These are phyloP conservation scores for Glomus cerebriforme DNA, from an alignment of 192 early-diverging fungal species.

Conservation along the genomic window DNA sequence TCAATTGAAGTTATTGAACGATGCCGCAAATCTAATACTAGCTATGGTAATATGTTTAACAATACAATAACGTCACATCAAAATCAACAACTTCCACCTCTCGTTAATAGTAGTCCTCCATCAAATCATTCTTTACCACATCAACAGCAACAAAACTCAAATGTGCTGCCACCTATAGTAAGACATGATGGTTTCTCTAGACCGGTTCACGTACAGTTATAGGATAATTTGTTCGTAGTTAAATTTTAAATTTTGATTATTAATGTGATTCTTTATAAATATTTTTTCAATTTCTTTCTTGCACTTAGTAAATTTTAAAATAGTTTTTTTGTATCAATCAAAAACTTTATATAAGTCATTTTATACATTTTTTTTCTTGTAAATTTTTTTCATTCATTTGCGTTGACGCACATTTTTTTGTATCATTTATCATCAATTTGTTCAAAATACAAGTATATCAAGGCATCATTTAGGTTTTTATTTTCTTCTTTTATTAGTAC, in stretches of 20 bases:
- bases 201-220: not conserved
- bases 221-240: not conserved
- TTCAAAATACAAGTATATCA: not conserved
- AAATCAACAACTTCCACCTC: not conserved
- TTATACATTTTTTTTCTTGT: not conserved
- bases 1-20: constrained; percentile 30
- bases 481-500: not conserved
- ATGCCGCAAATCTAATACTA: constrained; percentile 10
- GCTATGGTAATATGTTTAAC: not conserved
- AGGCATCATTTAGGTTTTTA: not conserved
- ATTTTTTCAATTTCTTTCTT: not conserved
- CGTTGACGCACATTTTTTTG: not conserved
- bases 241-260: not conserved
- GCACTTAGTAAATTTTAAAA: not conserved
- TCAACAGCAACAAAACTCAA: not conserved
- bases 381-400: not conserved
- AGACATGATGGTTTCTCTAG: constrained; percentile 15
- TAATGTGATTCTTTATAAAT: not conserved
- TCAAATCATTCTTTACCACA: not conserved
- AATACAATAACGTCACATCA: not conserved
- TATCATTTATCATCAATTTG: not conserved
- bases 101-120: not conserved
- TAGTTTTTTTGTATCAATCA: not conserved
- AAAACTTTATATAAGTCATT: not conserved
- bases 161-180: constrained; percentile 2